Evolutionary conservation across 176 grass and related monocot genomes (phyloP).

Genomic region (Phoenix dactylifera): DNA sequence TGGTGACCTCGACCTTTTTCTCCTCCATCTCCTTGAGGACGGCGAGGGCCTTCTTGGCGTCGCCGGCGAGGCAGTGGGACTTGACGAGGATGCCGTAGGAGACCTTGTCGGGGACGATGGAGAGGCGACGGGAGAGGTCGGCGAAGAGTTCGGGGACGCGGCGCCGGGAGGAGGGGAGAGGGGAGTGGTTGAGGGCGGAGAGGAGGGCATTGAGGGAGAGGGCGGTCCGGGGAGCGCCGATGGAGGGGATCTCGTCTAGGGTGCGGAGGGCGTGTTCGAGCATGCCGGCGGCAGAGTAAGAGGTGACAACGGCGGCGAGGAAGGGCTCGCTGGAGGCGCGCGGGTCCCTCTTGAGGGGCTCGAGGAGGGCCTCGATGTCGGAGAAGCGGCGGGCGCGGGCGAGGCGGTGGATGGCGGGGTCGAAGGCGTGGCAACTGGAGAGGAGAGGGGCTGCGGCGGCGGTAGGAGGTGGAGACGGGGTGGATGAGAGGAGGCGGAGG

Average conservation of each 20-base stretch:
- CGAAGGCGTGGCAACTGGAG: slow-evolving; percentile 1
- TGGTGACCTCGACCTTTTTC: slow-evolving; percentile 9
- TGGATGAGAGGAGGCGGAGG: neutral
- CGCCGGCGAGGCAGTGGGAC: slow-evolving; percentile 25
- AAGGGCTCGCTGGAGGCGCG: slow-evolving; percentile 15
- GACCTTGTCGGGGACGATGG: slow-evolving; percentile 19
- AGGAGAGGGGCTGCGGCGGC: neutral
- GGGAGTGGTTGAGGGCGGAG: slow-evolving; percentile 28
- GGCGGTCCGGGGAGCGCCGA: slow-evolving; percentile 9
- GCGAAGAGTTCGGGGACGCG: slow-evolving; percentile 29
- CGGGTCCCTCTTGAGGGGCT: slow-evolving; percentile 13
- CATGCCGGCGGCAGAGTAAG: slow-evolving; percentile 32
- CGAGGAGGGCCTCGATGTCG: slow-evolving; percentile 31
- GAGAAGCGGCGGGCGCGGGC: slow-evolving; percentile 10
- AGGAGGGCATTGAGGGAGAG: slow-evolving; percentile 33
- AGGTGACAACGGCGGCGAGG: slow-evolving; percentile 17
- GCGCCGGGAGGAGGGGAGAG: neutral
- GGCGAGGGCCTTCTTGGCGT: slow-evolving; percentile 19
- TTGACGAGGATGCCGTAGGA: slow-evolving; percentile 41
- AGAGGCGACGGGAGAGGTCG: slow-evolving; percentile 8
- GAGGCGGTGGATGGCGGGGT: slow-evolving; percentile 25
- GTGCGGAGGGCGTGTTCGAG: slow-evolving; percentile 20
- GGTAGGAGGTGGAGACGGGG: neutral
- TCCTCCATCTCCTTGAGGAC: slow-evolving; percentile 33
- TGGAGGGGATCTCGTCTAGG: slow-evolving; percentile 17